Conservation (phyloP, 2,329 filamentous ascomycete species). For the Penicillium italicum region DNA sequence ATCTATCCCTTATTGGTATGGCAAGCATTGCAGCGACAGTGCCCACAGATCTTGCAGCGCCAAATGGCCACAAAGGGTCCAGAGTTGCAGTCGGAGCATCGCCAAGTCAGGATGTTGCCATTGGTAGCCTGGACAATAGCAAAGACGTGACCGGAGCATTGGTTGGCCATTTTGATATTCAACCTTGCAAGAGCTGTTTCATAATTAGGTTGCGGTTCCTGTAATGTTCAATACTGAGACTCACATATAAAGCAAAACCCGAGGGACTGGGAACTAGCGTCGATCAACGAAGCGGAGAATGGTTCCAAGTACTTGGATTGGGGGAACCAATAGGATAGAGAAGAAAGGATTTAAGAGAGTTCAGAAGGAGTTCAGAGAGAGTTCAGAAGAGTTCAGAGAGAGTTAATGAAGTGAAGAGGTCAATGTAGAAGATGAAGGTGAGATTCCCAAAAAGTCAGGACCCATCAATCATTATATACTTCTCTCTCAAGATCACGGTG, state of each 20-base stretch:
- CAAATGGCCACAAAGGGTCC: slow-evolving; percentile 43
- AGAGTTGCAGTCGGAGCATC: slow-evolving; percentile 43
- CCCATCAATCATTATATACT: neutral
- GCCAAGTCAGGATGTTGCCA: slow-evolving; percentile 43
- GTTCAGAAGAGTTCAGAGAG: neutral
- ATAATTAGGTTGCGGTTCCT: neutral
- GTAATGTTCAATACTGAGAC: slow-evolving; percentile 10
- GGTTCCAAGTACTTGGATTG: slow-evolving; percentile 4
- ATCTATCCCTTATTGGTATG: slow-evolving; percentile 35
- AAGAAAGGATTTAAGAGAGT: neutral
- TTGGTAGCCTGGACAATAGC: slow-evolving; percentile 41
- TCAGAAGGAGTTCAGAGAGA: neutral
- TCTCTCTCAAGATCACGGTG: neutral
- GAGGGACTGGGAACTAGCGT: slow-evolving; percentile 17
- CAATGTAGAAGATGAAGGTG: neutral
- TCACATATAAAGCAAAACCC: slow-evolving; percentile 19
- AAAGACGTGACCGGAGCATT: slow-evolving; percentile 40
- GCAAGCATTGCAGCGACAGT: slow-evolving; percentile 42
- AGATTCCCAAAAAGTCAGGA: neutral
- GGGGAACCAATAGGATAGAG: neutral
- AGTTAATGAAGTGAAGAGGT: neutral
- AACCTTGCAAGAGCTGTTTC: neutral
- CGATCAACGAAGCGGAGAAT: slow-evolving; percentile 20
- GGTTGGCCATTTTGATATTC: slow-evolving; percentile 35
- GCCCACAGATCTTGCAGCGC: slow-evolving; percentile 43